Evolutionary conservation across 2,329 filamentous ascomycete genomes (phyloP).

Genomic region (Verruconis gallopava): DNA sequence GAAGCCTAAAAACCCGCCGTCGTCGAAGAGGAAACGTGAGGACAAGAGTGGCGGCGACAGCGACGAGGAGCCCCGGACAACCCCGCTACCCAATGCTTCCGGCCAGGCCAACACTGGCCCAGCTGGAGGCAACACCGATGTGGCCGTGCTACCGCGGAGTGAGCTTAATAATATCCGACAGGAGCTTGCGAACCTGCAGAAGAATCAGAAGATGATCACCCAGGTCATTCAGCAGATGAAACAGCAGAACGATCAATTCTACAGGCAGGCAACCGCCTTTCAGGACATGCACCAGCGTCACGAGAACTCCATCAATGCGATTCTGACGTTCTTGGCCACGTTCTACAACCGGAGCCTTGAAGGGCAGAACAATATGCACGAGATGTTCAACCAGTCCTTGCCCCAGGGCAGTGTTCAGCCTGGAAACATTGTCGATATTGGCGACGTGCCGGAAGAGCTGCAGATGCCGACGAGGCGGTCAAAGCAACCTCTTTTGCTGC

Average conservation of each 20-base stretch:
- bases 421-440: slow-evolving; percentile 49
- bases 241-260: slow-evolving; percentile 76
- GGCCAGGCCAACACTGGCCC: slow-evolving; percentile 25
- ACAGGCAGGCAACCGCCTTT: slow-evolving; percentile 76
- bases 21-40: slow-evolving; percentile 40
- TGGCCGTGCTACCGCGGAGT: slow-evolving; percentile 48
- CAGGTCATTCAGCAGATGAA: slow-evolving; percentile 64
- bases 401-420: slow-evolving; percentile 39
- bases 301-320: slow-evolving; percentile 98
- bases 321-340: slow-evolving; percentile 89
- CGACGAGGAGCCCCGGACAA: slow-evolving; percentile 42
- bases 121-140: slow-evolving; percentile 25
- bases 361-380: slow-evolving; percentile 69
- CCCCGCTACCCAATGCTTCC: neutral
- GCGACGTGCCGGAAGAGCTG: slow-evolving; percentile 34
- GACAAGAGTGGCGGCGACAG: slow-evolving; percentile 51
- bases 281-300: slow-evolving; percentile 91
- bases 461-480: slow-evolving; percentile 6
- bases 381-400: slow-evolving; percentile 69
- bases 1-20: slow-evolving; percentile 67
- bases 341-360: slow-evolving; percentile 92
- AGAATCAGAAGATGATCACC: slow-evolving; percentile 77
- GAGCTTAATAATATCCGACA: slow-evolving; percentile 66
- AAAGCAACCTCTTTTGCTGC: slow-evolving; percentile 9
- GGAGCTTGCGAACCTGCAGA: slow-evolving; percentile 69